Percentiles rank a stretch among this genome's conserved stretches.
Evolutionary conservation across 2,329 filamentous ascomycete genomes (phyloP).

Genomic region (Huntiella savannae): DNA sequence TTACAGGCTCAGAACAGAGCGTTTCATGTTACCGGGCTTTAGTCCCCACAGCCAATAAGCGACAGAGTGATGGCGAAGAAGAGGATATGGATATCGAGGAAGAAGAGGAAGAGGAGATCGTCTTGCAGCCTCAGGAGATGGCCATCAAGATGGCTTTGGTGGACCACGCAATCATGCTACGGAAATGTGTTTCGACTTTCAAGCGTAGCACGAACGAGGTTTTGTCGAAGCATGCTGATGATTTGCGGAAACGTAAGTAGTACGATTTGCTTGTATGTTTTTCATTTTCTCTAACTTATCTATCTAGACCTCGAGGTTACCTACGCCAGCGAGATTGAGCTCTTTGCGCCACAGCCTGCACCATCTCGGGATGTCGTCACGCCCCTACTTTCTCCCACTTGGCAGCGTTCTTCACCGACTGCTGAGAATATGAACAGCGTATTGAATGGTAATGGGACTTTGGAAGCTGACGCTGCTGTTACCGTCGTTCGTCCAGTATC

Average conservation of each 20-base stretch:
- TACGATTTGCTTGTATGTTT: conserved; percentile 2
- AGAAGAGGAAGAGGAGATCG: conserved; percentile 25
- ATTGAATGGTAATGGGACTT: background rate
- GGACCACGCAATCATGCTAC: conserved; percentile 76
- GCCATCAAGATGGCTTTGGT: conserved; percentile 71
- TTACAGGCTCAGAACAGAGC: conserved; percentile 58
- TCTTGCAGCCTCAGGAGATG: conserved; percentile 45
- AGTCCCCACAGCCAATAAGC: conserved; percentile 33
- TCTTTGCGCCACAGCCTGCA: conserved; percentile 35
- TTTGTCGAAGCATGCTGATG: conserved; percentile 35
- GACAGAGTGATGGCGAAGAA: conserved; percentile 18
- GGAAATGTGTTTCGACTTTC: conserved; percentile 57
- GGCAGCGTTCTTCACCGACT: conserved; percentile 11
- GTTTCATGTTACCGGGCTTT: conserved; percentile 61
- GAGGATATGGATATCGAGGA: conserved; percentile 22
- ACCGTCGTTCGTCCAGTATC: conserved; percentile 10
- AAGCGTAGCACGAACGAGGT: conserved; percentile 41
- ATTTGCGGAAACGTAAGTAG: conserved; percentile 45
- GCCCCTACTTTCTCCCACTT: conserved; percentile 16
- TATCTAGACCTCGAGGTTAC: conserved; percentile 37
- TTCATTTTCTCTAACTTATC: conserved; percentile 12
- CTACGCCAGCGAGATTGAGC: conserved; percentile 45
- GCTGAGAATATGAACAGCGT: background rate
- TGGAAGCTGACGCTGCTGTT: conserved; percentile 5
- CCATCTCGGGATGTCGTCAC: conserved; percentile 29